Percentiles rank a stretch among this genome's conserved stretches.
These are phyloP conservation scores for Pichia eremophila DNA, from an alignment of 805 yeast genomes.

Conservation along the genomic window DNA sequence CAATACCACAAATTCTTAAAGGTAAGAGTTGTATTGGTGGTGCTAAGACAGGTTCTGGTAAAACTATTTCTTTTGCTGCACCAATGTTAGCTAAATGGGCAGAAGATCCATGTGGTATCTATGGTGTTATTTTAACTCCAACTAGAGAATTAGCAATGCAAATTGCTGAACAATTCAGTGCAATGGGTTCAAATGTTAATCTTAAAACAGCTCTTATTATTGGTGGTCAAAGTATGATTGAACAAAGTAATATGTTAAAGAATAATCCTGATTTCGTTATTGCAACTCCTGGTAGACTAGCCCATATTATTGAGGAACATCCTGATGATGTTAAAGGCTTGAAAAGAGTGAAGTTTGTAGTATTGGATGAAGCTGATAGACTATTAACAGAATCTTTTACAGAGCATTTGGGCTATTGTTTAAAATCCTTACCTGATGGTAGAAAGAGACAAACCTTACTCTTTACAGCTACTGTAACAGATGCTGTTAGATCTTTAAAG, in stretches of 20 bases:
- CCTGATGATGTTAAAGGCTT: conserved; percentile 79
- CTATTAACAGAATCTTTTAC: conserved; percentile 77
- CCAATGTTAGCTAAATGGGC: conserved; percentile 95
- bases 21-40: conserved; percentile 97
- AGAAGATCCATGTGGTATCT: conserved; percentile 88
- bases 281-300: conserved; percentile 95
- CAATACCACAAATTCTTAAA: conserved; percentile 76
- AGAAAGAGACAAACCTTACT: conserved; percentile 74
- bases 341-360: conserved; percentile 68
- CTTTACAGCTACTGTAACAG: conserved; percentile 95
- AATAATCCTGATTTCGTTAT: conserved; percentile 86
- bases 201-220: conserved; percentile 75
- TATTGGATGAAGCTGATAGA: conserved; percentile 94
- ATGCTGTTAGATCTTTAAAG: conserved; percentile 73
- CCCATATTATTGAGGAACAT: conserved; percentile 81
- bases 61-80: conserved; percentile 95
- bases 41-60: conserved; percentile 97
- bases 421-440: conserved; percentile 62
- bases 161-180: conserved; percentile 93
- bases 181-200: conserved; percentile 84
- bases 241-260: conserved; percentile 75
- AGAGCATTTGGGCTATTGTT: conserved; percentile 64
- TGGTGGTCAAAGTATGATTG: conserved; percentile 92
- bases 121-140: conserved; percentile 83
- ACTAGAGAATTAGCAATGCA: conserved; percentile 91